A percentile compares a stretch with the other conserved stretches of the same genome.
Evolutionary conservation across 176 grass and related monocot species (phyloP).

Genomic region (Areca catechu): DNA sequence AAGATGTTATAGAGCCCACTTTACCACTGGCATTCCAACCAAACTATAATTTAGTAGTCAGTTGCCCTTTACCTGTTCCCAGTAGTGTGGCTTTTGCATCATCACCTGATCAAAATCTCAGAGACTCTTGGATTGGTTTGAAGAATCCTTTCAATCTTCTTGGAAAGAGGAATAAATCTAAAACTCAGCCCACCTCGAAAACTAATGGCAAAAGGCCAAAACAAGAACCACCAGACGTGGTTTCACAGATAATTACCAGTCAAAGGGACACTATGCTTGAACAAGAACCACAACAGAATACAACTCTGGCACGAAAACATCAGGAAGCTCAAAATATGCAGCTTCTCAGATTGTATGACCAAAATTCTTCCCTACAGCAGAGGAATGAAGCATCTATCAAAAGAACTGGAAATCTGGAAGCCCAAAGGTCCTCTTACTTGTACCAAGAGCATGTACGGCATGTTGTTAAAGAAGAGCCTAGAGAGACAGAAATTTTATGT

Average conservation of each 20-base stretch:
- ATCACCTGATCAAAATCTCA: not conserved
- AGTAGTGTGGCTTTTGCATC: not conserved
- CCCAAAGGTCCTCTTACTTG: conserved; percentile 4
- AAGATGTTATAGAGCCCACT: too few relatives aligned
- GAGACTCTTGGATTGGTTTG: not conserved
- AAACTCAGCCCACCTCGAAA: not conserved
- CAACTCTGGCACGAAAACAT: conserved; percentile 19
- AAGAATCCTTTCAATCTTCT: not conserved
- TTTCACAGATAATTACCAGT: conserved; percentile 9
- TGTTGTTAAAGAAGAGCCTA: conserved; percentile 7
- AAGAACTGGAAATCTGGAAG: conserved; percentile 11
- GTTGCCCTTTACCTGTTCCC: not conserved
- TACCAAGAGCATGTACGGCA: not conserved
- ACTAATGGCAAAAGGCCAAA: conserved; percentile 4
- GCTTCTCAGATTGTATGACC: not conserved
- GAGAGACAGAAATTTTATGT: conserved; percentile 9
- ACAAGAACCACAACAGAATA: not conserved
- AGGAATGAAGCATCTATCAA: not conserved
- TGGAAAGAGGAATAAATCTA: not conserved
- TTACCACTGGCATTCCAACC: conserved; percentile 7
- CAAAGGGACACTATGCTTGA: not conserved
- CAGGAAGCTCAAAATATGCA: conserved; percentile 14
- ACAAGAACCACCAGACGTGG: not conserved
- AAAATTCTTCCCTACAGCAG: not conserved
- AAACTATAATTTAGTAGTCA: not conserved